Base-by-base conservation (phyloP, 768 basidiomycete species). In the Exsudoporus frostii region DNA sequence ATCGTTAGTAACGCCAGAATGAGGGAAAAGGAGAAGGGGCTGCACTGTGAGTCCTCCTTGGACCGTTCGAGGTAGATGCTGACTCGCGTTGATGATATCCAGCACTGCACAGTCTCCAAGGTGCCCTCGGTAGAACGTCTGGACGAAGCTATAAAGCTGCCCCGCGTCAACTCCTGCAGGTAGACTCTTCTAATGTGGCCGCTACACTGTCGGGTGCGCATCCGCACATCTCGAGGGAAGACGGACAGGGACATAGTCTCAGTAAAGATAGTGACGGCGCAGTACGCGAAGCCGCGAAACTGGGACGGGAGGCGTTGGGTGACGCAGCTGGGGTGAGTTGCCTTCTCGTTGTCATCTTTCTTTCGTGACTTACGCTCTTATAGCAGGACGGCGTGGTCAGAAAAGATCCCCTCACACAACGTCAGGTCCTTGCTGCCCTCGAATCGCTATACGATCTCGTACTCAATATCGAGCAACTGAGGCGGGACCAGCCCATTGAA, bases 141-240 rank as follows among this genome's bases (percentile, higher is more conserved):
- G 89, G 92, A 24, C 79, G 96, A 51, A 95, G 93, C 55, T 91
- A 94, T 66, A 94, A 93, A 63, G 92, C 94, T 29, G 95, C 95
- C n/a, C 97, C 97, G 14, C 83, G 96, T 38, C 96, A 97, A 55
- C 83, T 98, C 24, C 79, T 99, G 5, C 93, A 98, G 68, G 92
- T 98, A 9, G 88, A 91, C 53, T 64, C 83, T 45, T 65, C 71
- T 33, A 72, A 74, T 55, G 62, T 73, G 11, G 62, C 68, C 33
- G 45, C 74, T n/a, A 60, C 64, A 7, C 53, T 57, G 64, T 76
- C 64, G 72, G 79, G 51, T 67, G 75, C 69, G 56, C 81, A 73
- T 45, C 71, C 67, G 7, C 74, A 77, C 45, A 81, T 82, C 36
- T 79, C 81, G 43, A 85, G 80, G 66, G 75, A 81, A 34, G 81